Evolutionary conservation across 1,139 yeast genomes (phyloP), one percentile per base, ranked within the genome.

Genomic region (Waltiozyma sp.): DNA sequence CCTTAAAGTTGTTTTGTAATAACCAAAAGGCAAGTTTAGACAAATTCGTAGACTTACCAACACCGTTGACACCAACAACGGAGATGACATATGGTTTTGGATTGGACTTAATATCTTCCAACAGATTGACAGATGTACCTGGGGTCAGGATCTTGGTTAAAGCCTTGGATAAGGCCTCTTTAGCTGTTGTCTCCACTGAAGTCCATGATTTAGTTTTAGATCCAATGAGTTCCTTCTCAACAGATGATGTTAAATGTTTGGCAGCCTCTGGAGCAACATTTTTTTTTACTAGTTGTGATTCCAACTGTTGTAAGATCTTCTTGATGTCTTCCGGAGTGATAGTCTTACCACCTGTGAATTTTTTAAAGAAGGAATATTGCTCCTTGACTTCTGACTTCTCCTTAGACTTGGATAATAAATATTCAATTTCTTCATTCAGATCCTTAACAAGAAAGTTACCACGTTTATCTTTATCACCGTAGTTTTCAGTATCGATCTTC

Each of bases 31-130:
- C 98, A 45, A 91, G 68, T 63, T 89, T 91, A 36, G 97, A 94
- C 48, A 91, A 69, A 57, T 88, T 93, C 3, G 98, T 93, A 0
- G 96, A 89, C 62, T 93, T 91, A 24, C 98, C 98, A 33, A 91
- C 98, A 39, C 98, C 98, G 60, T 91, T 91, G 23, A 91, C 98
- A 31, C 98, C 98, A 28, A 91, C 98, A 18, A 91, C 93, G 0
- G 97, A 88, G 46, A 91, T 87, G 15, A 91, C 96, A 54, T 87
- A 91, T 1, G 98, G 97, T 33, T 73, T 64, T n/a, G 60, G 54
- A 14, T 62, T 58, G 19, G 58, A 58, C 57, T 84, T 84, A 45
- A 91, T 85, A 55, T 88, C 95, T 52, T 86, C 85, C 28, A 91
- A 69, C 47, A 91, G 67, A 58, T 91, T 95, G 1, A 91, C 79